Evolutionary conservation across 176 grass and related monocot genomes (phyloP).

Genomic region (Bromus sterilis): DNA sequence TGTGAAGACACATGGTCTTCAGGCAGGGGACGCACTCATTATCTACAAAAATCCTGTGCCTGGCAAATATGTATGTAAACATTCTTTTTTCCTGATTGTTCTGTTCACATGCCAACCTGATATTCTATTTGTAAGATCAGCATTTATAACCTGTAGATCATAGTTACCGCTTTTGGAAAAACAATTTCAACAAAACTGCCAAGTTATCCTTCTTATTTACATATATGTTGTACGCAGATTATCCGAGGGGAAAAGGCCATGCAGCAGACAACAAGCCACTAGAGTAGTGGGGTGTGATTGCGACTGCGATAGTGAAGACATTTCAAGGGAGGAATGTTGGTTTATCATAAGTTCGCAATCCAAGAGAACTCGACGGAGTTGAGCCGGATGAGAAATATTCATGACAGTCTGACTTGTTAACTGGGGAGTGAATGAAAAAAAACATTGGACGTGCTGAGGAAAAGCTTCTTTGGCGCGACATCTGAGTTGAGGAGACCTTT

Average conservation of each 20-base stretch:
- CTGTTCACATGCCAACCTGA: background rate
- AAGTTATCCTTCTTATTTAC: background rate
- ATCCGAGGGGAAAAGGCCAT: slow-evolving; percentile 42
- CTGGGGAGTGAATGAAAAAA: background rate
- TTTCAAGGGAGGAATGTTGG: background rate
- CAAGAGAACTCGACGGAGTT: background rate
- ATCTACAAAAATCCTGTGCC: slow-evolving; percentile 49
- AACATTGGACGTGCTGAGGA: background rate
- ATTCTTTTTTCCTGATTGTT: background rate
- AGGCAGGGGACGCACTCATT: slow-evolving; percentile 59
- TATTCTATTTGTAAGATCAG: background rate
- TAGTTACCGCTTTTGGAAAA: background rate
- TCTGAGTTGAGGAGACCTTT: slow-evolving; percentile 12
- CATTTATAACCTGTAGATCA: background rate
- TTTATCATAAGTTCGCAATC: slow-evolving; percentile 5
- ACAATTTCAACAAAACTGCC: background rate
- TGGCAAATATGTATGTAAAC: slow-evolving; percentile 53
- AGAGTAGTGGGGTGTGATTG: background rate
- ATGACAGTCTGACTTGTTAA: slow-evolving; percentile 10
- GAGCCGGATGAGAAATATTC: background rate
- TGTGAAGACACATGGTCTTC: slow-evolving; percentile 72
- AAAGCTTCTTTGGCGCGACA: background rate
- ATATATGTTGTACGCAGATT: slow-evolving; percentile 27
- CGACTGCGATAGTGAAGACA: background rate
- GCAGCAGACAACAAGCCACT: slow-evolving; percentile 25